Percentiles rank a stretch among this genome's conserved stretches.
phyloP scores from a whole-genome alignment of 2,329 filamentous ascomycete species.

The Trichoderma sp. region DNA sequence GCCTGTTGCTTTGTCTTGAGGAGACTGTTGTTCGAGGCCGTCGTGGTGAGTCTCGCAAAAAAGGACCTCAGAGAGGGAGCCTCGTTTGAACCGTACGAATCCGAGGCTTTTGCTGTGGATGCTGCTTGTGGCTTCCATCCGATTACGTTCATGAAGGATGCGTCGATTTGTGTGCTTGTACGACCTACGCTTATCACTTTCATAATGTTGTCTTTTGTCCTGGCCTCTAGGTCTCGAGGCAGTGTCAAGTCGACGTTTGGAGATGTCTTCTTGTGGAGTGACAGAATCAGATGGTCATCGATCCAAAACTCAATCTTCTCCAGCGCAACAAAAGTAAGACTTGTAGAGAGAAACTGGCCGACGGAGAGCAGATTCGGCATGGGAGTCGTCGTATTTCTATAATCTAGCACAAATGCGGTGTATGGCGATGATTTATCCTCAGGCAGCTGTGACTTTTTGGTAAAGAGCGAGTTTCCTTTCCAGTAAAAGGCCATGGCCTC shows the following conservation, averaged over 20 bases:
- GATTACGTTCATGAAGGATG: slow-evolving; percentile 80
- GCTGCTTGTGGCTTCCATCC: slow-evolving; percentile 69
- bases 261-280: slow-evolving; percentile 79
- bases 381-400: slow-evolving; percentile 82
- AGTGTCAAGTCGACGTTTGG: slow-evolving; percentile 70
- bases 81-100: slow-evolving; percentile 48
- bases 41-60: slow-evolving; percentile 71
- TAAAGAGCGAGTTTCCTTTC: slow-evolving; percentile 98
- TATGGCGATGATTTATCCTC: slow-evolving; percentile 62
- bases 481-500: slow-evolving; percentile 99
- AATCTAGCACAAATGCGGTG: slow-evolving; percentile 93
- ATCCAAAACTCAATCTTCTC: slow-evolving; percentile 86
- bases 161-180: slow-evolving; percentile 89
- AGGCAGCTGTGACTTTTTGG: slow-evolving; percentile 74
- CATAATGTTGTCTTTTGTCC: slow-evolving; percentile 86
- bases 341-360: slow-evolving; percentile 89
- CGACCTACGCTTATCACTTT: slow-evolving; percentile 75
- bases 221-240: slow-evolving; percentile 74
- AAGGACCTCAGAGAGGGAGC: slow-evolving; percentile 69
- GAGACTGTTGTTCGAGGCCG: slow-evolving; percentile 47
- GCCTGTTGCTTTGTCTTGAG: slow-evolving; percentile 54
- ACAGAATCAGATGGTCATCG: slow-evolving; percentile 78
- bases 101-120: slow-evolving; percentile 41
- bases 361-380: slow-evolving; percentile 82
- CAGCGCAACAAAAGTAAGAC: slow-evolving; percentile 90